These are phyloP conservation scores for Claviceps monticola DNA, from an alignment of 2,329 filamentous ascomycete genomes.

Conservation along the genomic window DNA sequence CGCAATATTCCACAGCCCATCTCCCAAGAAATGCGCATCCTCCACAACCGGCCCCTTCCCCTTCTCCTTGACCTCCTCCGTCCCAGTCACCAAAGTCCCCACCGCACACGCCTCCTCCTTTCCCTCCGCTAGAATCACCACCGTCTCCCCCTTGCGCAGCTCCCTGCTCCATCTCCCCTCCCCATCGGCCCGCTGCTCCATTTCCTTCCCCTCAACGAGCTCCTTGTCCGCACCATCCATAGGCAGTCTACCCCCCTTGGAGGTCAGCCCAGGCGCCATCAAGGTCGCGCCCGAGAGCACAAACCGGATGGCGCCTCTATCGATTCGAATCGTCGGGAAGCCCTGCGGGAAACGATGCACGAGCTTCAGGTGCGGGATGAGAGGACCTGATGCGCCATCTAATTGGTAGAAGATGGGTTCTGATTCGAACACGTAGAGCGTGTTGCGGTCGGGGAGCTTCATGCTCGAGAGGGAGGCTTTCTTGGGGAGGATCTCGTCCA, in stretches of 20 bases:
- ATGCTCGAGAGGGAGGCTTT: slow-evolving; percentile 82
- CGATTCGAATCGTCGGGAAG: slow-evolving; percentile 77
- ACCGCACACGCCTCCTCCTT: slow-evolving; percentile 87
- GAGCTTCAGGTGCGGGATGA: slow-evolving; percentile 78
- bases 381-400: slow-evolving; percentile 43
- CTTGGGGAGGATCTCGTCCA: slow-evolving; percentile 91
- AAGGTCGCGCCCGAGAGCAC: slow-evolving; percentile 85
- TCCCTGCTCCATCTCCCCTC: slow-evolving; percentile 50
- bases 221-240: slow-evolving; percentile 25
- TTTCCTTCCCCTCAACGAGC: slow-evolving; percentile 27
- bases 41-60: slow-evolving; percentile 92
- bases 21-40: slow-evolving; percentile 83
- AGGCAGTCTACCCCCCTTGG: slow-evolving; percentile 66
- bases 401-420: slow-evolving; percentile 87
- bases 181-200: slow-evolving; percentile 27
- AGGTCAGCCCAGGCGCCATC: slow-evolving; percentile 91
- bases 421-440: slow-evolving; percentile 70
- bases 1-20: slow-evolving; percentile 73
- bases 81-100: slow-evolving; percentile 69
- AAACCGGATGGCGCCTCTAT: slow-evolving; percentile 92
- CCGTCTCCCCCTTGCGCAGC: slow-evolving; percentile 66
- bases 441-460: slow-evolving; percentile 83
- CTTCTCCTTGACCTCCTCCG: slow-evolving; percentile 83
- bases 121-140: slow-evolving; percentile 83
- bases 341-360: slow-evolving; percentile 80